phyloP scores from a whole-genome alignment of 169 alveolate species.

The Perkinsus olseni region DNA sequence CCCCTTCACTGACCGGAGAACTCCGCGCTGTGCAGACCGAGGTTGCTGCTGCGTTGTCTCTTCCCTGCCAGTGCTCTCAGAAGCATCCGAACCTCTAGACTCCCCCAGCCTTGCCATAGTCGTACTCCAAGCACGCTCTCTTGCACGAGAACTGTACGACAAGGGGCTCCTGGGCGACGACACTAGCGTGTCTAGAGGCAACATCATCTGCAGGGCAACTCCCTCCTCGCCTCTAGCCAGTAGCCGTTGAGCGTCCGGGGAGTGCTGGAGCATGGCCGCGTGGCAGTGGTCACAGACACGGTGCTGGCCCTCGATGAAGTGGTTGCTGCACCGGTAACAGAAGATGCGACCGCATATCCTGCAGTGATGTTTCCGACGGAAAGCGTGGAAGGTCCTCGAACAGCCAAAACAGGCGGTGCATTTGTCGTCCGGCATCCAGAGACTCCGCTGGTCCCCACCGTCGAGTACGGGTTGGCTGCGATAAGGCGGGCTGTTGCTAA shows the following conservation, averaged over 20 bases:
- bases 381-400: neutral
- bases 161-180: neutral
- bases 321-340: conserved; percentile 8
- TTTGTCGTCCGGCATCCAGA: conserved; percentile 14
- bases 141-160: neutral
- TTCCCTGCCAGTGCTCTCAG: no score
- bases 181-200: neutral
- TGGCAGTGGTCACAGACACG: conserved; percentile 15
- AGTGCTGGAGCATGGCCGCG: neutral
- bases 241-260: neutral
- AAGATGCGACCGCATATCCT: conserved; percentile 1
- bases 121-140: neutral
- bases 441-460: neutral
- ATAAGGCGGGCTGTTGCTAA: neutral
- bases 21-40: neutral
- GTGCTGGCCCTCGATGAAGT: neutral
- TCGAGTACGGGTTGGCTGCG: neutral
- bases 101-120: neutral
- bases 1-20: neutral
- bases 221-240: neutral
- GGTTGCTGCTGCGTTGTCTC: no score
- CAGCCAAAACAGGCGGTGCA: conserved; percentile 10
- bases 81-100: neutral
- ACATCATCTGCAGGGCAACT: neutral
- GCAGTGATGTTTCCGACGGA: conserved; percentile 15